Evolutionary conservation across 2,329 filamentous ascomycete genomes (phyloP).

Genomic region (Penicillium hesseltinei): DNA sequence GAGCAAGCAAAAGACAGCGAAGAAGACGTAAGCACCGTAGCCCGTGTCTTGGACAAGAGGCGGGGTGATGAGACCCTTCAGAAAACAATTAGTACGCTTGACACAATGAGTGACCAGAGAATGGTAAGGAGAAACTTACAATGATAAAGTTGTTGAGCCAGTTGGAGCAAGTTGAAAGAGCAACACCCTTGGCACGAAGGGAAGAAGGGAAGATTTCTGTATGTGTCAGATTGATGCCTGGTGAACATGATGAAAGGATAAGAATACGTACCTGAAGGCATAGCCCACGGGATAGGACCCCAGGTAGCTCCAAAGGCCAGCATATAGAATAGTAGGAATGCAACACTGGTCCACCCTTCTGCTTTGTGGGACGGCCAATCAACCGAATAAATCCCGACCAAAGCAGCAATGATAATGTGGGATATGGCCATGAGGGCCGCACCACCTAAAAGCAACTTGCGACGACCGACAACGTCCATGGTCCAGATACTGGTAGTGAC

Average conservation of each 20-base stretch:
- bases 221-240: constrained; percentile 19
- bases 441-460: constrained; percentile 48
- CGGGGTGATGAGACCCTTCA: constrained; percentile 61
- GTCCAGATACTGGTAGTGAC: constrained; percentile 50
- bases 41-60: constrained; percentile 59
- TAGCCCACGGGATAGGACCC: constrained; percentile 51
- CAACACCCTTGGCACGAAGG: constrained; percentile 64
- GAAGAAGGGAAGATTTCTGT: constrained; percentile 64
- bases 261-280: constrained; percentile 36
- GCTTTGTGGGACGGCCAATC: constrained; percentile 52
- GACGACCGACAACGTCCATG: constrained; percentile 50
- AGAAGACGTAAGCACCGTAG: constrained; percentile 58
- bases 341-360: constrained; percentile 57
- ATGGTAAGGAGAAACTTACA: constrained; percentile 26
- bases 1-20: constrained; percentile 54
- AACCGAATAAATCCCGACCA: constrained; percentile 54
- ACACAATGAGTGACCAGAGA: constrained; percentile 12
- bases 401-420: constrained; percentile 52
- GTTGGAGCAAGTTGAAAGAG: constrained; percentile 61
- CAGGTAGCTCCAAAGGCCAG: constrained; percentile 61
- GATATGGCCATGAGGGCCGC: constrained; percentile 48
- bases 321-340: constrained; percentile 63
- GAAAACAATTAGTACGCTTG: not conserved
- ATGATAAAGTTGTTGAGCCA: constrained; percentile 67
- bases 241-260: not conserved